Evolutionary conservation across 108 stramenopile genomes (phyloP), one percentile per base, ranked within the genome.

Genomic region (Pseudonitzschia pungens): DNA sequence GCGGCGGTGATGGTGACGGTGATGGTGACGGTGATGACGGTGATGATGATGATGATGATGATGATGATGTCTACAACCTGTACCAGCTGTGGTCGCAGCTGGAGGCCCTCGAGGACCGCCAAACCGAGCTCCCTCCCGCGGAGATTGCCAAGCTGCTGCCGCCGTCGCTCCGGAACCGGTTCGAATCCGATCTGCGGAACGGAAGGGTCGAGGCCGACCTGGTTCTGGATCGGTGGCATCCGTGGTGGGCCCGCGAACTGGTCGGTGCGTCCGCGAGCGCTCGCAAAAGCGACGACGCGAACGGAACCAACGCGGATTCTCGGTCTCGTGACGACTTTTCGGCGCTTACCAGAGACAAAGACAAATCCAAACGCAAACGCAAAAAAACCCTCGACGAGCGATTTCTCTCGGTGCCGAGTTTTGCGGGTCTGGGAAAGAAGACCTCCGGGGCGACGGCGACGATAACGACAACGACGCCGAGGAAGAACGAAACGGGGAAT

Each of bases 161-260:
- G 5, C 69, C 68, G 24, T 55, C 74, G 20, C 33, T 73, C 14
- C 40, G 69, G 31, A 44, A 68, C 18, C 6, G 52, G 14, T 68
- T 86, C 42, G 70, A 73, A 65, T 27, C 22, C 29, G 81, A 80
- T 41, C 42, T 86, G 4, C 77, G 76, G 60, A 55, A 33, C 12
- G 85, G 78, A 7, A 18, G 70, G 15, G 14, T 81, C 24, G 71
- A 71, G 55, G 54, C 54, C 21, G 66, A 77, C 0, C 31, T 53
- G 67, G 42, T 79, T 5, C 41, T 86, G 24, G 48, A 78, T 58
- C 63, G 48, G 6, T 86, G 85, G 85, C 50, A 78, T 60, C 85
- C 85, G 8, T 86, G 85, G 85, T 86, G 85, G 85, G 52, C 72
- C 57, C 65, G 76, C n/a, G 44, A 79, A 22, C 44, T 77, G 1